Base-by-base conservation (phyloP, 2,329 filamentous ascomycete species). In the Arthrobotrys sinensis region DNA sequence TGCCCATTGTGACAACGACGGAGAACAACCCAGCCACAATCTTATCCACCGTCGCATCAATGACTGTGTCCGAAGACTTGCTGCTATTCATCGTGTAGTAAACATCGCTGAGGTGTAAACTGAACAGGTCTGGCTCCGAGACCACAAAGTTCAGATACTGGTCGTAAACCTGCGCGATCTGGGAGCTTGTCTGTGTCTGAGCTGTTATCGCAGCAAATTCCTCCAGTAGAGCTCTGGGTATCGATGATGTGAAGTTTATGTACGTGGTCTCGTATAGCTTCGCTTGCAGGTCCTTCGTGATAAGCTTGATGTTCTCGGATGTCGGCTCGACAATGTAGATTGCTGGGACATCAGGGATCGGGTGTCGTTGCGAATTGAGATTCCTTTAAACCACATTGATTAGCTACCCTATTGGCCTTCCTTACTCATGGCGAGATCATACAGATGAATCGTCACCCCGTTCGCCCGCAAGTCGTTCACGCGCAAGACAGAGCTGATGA, bases 121-220 rank as follows among this genome's bases (percentile, higher is more conserved):
- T 97, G 85, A 99, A 99, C 3, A 99, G 87, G 83, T 98, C 95
- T 4, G 95, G 94, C 84, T 99, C 96, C 38, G 93, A 93, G 48
- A 98, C 95, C 80, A 98, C 92, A 83, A 98, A 99, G 85, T 99
- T 98, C 67, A 99, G 87, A 83, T 98, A 98, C 84, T 99, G 96
- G 83, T 99, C 96, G 82, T 91, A 99, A 5, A 99, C 89, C 82
- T 97, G 94, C 1, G 94, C 91, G 80, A 99, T 94, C 82, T 92
- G 90, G 81, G 98, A 95, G 4, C 95, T 91, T 0, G 94, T 97
- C 28, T 91, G 93, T 11, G 93, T 90, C 34, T 92, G 86, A 4
- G 93, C 94, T 10, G 95, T 96, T 83, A 97, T 91, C 14, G 92
- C 88, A 3, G 94, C 96, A 83, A 99, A 98, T 79, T 98, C 95